Percentiles rank a stretch among this genome's conserved stretches.
phyloP scores from a whole-genome alignment of 495 filamentous ascomycete genomes.

The Astrocystis sublimbata region DNA sequence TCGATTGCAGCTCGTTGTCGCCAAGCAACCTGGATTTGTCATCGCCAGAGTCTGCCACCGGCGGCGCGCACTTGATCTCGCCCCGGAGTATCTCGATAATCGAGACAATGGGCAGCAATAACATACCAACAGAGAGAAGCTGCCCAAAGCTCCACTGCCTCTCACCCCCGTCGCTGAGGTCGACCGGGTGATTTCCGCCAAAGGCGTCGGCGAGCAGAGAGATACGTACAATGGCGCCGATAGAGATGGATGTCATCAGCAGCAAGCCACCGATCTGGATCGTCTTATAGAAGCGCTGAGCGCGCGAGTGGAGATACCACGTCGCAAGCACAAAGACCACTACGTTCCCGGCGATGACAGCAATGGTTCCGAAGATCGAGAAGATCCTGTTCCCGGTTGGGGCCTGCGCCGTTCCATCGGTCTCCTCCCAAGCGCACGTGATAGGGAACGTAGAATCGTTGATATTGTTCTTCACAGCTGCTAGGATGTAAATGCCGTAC shows the following conservation, averaged over 20 bases:
- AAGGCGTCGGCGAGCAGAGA: slow-evolving; percentile 56
- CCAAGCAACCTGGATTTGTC: slow-evolving; percentile 23
- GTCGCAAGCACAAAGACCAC: slow-evolving; percentile 53
- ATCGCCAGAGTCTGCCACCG: slow-evolving; percentile 28
- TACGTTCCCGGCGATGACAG: slow-evolving; percentile 50
- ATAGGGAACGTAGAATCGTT: slow-evolving; percentile 51
- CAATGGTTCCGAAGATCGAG: slow-evolving; percentile 53
- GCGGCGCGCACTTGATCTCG: slow-evolving; percentile 48
- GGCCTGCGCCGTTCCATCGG: slow-evolving; percentile 16
- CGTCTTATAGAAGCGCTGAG: slow-evolving; percentile 45
- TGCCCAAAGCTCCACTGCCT: slow-evolving; percentile 61
- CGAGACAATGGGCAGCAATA: slow-evolving; percentile 55
- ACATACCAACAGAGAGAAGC: slow-evolving; percentile 53
- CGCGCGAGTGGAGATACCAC: slow-evolving; percentile 56
- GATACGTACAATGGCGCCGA: slow-evolving; percentile 52
- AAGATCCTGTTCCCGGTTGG: slow-evolving; percentile 36
- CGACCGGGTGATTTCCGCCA: slow-evolving; percentile 38
- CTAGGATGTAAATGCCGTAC: slow-evolving; percentile 52
- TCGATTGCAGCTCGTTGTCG: slow-evolving; percentile 22
- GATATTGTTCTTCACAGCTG: slow-evolving; percentile 47
- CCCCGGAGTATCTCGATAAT: slow-evolving; percentile 57
- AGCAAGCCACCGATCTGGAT: slow-evolving; percentile 50
- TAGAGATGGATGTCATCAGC: slow-evolving; percentile 49
- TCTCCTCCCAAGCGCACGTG: slow-evolving; percentile 50
- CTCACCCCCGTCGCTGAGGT: slow-evolving; percentile 50